phyloP scores from a whole-genome alignment of 345 rosid species.

The Hibiscus mutabilis region DNA sequence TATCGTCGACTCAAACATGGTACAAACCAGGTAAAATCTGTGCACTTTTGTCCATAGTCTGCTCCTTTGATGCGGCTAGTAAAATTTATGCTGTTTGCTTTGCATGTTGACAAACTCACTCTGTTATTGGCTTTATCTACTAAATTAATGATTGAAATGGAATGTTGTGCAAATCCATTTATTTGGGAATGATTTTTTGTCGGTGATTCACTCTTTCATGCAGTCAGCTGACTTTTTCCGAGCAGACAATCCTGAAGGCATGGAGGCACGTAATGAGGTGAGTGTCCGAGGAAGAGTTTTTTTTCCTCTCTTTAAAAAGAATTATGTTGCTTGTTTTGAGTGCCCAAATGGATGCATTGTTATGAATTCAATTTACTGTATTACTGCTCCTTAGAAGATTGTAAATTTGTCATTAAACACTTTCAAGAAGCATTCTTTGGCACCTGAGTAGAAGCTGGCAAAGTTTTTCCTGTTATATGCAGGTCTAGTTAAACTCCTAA shows the following conservation, averaged over 20 bases:
- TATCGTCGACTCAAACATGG: constrained; percentile 99
- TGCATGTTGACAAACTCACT: neutral
- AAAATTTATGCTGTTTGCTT: neutral
- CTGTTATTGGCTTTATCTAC: neutral
- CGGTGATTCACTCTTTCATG: constrained; percentile 22
- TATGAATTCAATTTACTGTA: neutral
- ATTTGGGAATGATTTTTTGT: constrained; percentile 12
- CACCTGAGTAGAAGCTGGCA: neutral
- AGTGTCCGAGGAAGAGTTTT: constrained; percentile 10
- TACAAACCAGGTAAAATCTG: constrained; percentile 56
- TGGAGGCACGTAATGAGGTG: constrained; percentile 99
- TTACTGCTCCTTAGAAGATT: neutral
- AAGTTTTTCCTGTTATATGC: neutral
- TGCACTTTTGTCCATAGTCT: neutral
- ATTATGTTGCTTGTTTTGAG: neutral
- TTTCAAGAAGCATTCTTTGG: neutral
- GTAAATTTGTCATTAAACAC: neutral
- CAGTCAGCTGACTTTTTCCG: constrained; percentile 98
- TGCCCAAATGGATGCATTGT: neutral
- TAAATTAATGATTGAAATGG: neutral
- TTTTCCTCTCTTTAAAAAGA: constrained; percentile 7
- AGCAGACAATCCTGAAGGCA: constrained; percentile 93
- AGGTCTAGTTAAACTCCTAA: neutral
- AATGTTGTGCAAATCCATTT: neutral
- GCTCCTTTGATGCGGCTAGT: neutral